These are phyloP conservation scores for Nothophytophthora sp. DNA, from an alignment of 352 stramenopile genomes.

Conservation along the genomic window DNA sequence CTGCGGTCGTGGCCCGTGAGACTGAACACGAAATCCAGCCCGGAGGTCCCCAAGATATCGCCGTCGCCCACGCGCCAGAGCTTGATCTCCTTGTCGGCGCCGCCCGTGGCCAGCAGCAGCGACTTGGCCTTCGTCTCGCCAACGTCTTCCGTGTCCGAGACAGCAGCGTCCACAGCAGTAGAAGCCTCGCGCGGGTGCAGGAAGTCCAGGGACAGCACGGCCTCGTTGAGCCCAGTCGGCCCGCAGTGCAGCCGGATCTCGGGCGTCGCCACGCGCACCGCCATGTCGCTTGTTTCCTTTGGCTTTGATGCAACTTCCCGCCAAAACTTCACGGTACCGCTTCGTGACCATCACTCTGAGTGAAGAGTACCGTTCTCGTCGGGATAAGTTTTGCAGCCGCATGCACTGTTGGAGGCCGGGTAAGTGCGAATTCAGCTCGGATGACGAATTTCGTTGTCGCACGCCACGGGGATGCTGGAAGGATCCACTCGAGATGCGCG, in stretches of 20 bases:
- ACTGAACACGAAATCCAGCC: constrained; percentile 81
- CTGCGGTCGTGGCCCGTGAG: constrained; percentile 88
- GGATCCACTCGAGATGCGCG: too few species aligned
- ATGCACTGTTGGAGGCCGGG: too few species aligned
- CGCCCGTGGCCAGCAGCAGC: constrained; percentile 81
- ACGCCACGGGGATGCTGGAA: too few species aligned
- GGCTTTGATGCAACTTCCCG: background rate
- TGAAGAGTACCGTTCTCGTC: too few species aligned
- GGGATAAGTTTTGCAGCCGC: too few species aligned
- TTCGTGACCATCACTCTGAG: too few species aligned
- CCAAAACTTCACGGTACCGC: constrained; percentile 8
- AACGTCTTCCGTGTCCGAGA: background rate
- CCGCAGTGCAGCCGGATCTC: constrained; percentile 89
- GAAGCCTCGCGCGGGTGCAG: constrained; percentile 32
- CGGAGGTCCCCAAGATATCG: constrained; percentile 5
- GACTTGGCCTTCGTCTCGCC: too few species aligned
- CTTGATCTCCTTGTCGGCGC: constrained; percentile 90
- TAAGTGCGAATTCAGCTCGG: too few species aligned
- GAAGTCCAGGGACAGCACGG: constrained; percentile 85
- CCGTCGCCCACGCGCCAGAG: constrained; percentile 65
- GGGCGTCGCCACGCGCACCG: constrained; percentile 67
- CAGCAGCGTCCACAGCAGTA: too few species aligned
- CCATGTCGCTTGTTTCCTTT: constrained; percentile 2
- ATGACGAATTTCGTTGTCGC: too few species aligned
- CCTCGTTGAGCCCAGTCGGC: constrained; percentile 87